These are phyloP conservation scores for Termitomyces sp. DNA, from an alignment of 768 basidiomycete species.

Conservation along the genomic window DNA sequence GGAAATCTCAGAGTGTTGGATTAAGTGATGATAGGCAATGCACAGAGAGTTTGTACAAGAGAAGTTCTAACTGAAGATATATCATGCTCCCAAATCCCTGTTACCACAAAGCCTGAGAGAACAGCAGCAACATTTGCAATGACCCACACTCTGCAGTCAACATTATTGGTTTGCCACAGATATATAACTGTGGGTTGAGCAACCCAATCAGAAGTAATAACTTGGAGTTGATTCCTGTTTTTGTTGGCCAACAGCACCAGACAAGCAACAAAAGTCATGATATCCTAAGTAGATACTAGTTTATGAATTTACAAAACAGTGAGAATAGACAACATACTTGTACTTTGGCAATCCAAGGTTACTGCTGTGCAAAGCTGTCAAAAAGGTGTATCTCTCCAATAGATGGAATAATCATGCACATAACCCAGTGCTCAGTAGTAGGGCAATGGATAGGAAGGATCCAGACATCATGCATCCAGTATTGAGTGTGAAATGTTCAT, in stretches of 20 bases:
- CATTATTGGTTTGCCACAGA: not conserved
- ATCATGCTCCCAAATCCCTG: not conserved
- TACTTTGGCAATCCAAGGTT: slow-evolving; percentile 3
- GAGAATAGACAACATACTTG: no score
- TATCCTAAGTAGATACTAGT: no score
- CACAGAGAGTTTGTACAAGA: not conserved
- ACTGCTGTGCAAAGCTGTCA: slow-evolving; percentile 23
- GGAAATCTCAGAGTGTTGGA: no score
- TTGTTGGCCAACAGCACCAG: not conserved
- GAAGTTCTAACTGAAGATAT: not conserved
- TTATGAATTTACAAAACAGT: no score
- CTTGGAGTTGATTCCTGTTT: not conserved
- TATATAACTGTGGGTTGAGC: not conserved
- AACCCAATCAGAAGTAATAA: not conserved
- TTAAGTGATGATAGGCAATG: not conserved
- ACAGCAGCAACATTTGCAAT: not conserved
- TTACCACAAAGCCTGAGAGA: not conserved
- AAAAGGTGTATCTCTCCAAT: slow-evolving; percentile 20
- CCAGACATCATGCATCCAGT: slow-evolving; percentile 30
- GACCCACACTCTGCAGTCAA: not conserved
- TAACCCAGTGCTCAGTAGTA: slow-evolving; percentile 27
- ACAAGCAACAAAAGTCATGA: not conserved
- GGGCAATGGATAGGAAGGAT: slow-evolving; percentile 36
- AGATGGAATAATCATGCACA: slow-evolving; percentile 18
- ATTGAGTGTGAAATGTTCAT: slow-evolving; percentile 8